These are phyloP conservation scores for Globisporangium nodosum DNA, from an alignment of 352 stramenopile genomes.

Conservation along the genomic window DNA sequence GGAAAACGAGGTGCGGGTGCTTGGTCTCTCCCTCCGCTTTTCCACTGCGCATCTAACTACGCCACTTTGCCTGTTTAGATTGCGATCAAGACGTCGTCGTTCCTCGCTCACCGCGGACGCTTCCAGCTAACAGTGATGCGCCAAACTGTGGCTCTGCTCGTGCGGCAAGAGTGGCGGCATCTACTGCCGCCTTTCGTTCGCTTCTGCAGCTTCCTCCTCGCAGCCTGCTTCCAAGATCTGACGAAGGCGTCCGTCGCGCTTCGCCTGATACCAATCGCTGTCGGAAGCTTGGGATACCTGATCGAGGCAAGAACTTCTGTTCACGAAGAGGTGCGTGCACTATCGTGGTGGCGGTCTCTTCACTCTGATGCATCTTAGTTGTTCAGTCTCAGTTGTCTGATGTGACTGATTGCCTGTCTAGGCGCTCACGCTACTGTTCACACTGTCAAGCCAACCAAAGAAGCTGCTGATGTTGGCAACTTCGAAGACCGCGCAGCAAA, in stretches of 20 bases:
- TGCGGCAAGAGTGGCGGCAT: constrained; percentile 35
- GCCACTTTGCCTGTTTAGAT: constrained; percentile 13
- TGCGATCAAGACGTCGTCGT: constrained; percentile 35
- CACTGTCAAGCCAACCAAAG: constrained; percentile 57
- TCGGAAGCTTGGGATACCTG: constrained; percentile 30
- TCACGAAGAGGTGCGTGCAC: constrained; percentile 49
- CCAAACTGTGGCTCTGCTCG: constrained; percentile 22
- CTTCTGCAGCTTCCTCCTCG: constrained; percentile 52
- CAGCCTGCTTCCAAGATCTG: constrained; percentile 32
- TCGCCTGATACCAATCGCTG: constrained; percentile 32
- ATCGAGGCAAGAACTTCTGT: constrained; percentile 32
- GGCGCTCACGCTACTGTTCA: constrained; percentile 64
- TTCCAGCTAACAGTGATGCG: constrained; percentile 27
- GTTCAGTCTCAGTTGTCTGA: not conserved
- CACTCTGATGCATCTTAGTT: not conserved
- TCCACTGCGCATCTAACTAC: too few species aligned
- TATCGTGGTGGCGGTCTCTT: not conserved
- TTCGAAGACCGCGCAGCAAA: constrained; percentile 22
- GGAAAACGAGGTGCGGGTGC: constrained; percentile 49
- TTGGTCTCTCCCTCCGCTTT: too few species aligned
- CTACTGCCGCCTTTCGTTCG: constrained; percentile 41
- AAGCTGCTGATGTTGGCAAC: constrained; percentile 51
- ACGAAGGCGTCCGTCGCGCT: constrained; percentile 26
- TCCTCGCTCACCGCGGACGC: constrained; percentile 29
- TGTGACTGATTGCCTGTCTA: constrained; percentile 7